A percentile compares a stretch with the other conserved stretches of the same genome.
phyloP scores from a whole-genome alignment of 306 rosid species.

The Cucurbita ficifolia region DNA sequence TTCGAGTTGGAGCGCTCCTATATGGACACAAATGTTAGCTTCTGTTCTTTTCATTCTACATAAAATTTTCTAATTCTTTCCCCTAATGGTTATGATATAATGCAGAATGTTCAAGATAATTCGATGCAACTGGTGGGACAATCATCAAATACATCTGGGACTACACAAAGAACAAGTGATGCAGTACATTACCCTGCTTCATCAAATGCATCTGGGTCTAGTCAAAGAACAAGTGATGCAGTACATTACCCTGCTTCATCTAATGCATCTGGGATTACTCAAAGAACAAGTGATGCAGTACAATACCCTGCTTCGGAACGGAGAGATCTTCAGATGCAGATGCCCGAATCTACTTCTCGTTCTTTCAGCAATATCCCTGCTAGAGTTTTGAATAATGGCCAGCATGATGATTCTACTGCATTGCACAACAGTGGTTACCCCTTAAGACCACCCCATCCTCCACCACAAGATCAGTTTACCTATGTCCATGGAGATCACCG shows the following conservation, averaged over 20 bases:
- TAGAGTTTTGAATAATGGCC: conserved; percentile 32
- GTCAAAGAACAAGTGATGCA: conserved; percentile 36
- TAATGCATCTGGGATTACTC: conserved; percentile 32
- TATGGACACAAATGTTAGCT: conserved; percentile 39
- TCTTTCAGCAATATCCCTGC: conserved; percentile 33
- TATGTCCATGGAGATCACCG: conserved; percentile 54
- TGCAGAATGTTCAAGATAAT: conserved; percentile 39
- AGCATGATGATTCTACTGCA: conserved; percentile 27
- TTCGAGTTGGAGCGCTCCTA: conserved; percentile 35
- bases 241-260: conserved; percentile 26
- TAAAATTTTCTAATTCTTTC: conserved; percentile 8
- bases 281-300: conserved; percentile 32
- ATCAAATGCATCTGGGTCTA: conserved; percentile 27
- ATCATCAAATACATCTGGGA: conserved; percentile 34
- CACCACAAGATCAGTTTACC: conserved; percentile 65
- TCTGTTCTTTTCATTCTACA: not conserved
- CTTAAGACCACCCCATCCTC: conserved; percentile 57
- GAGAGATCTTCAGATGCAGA: conserved; percentile 47
- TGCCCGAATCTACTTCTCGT: conserved; percentile 36
- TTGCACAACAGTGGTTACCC: conserved; percentile 42
- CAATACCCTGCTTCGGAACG: conserved; percentile 37
- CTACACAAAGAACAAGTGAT: conserved; percentile 38
- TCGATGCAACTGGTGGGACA: conserved; percentile 27
- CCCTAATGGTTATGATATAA: conserved; percentile 7
- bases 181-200: conserved; percentile 29